phyloP scores from a whole-genome alignment of 2,329 filamentous ascomycete genomes.

The Penicillium sp. region DNA sequence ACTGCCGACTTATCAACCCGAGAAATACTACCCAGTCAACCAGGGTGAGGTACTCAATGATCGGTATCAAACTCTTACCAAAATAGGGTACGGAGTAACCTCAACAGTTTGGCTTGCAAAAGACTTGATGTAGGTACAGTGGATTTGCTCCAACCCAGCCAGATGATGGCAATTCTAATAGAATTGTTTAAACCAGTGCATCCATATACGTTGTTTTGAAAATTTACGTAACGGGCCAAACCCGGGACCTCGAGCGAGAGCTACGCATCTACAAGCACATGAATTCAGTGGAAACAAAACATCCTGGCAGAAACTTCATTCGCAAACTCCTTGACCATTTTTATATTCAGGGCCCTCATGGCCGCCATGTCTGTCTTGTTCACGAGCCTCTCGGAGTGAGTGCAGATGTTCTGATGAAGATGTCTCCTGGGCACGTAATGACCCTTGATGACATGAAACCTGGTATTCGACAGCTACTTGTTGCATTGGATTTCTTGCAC shows the following conservation, averaged over 20 bases:
- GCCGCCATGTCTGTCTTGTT: conserved; percentile 17
- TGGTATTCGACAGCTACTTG: background rate
- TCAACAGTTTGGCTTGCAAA: conserved; percentile 26
- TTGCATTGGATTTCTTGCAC: conserved; percentile 1
- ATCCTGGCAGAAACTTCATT: conserved; percentile 14
- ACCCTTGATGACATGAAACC: conserved; percentile 4
- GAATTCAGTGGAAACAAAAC: conserved; percentile 9
- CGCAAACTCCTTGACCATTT: conserved; percentile 16
- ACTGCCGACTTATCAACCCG: conserved; percentile 13
- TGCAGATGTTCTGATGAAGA: conserved; percentile 6
- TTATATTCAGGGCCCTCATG: conserved; percentile 13
- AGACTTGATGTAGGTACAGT: conserved; percentile 14
- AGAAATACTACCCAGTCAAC: conserved; percentile 18
- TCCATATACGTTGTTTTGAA: conserved; percentile 11
- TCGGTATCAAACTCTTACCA: conserved; percentile 23
- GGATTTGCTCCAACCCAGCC: background rate
- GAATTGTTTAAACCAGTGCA: background rate
- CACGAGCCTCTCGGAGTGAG: conserved; percentile 16
- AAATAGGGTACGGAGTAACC: conserved; percentile 24
- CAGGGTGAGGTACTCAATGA: conserved; percentile 17
- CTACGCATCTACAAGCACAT: conserved; percentile 15
- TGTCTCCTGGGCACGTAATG: background rate
- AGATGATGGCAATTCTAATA: background rate
- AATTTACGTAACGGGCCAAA: conserved; percentile 10
- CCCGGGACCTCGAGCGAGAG: conserved; percentile 11